Conservation (phyloP, 2,329 filamentous ascomycete genomes). For the Zymoseptoria passerinii region DNA sequence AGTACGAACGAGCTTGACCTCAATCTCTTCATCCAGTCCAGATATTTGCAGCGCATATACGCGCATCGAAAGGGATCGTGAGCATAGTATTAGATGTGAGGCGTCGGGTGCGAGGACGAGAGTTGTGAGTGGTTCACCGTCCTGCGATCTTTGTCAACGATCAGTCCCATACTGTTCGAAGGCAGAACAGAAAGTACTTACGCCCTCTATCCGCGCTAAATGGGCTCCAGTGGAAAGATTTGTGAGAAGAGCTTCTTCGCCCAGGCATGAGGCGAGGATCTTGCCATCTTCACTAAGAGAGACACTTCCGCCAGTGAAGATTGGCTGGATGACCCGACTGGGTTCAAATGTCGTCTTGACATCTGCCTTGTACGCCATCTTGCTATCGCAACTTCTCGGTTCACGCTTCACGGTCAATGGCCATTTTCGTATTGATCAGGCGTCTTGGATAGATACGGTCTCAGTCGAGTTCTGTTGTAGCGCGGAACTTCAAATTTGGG, state of each 20-base stretch:
- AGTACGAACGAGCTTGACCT: slow-evolving; percentile 63
- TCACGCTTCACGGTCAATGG: not conserved
- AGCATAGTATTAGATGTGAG: slow-evolving; percentile 83
- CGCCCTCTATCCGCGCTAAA: slow-evolving; percentile 78
- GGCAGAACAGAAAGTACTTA: slow-evolving; percentile 36
- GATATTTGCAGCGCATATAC: slow-evolving; percentile 67
- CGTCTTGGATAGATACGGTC: not conserved
- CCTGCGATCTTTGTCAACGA: slow-evolving; percentile 36
- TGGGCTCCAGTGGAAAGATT: slow-evolving; percentile 75
- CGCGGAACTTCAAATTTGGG: not conserved
- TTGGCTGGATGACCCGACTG: slow-evolving; percentile 74
- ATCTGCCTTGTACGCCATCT: slow-evolving; percentile 48
- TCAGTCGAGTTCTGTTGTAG: not conserved
- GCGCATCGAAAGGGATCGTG: slow-evolving; percentile 89
- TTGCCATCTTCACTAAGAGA: slow-evolving; percentile 72
- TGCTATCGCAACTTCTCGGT: not conserved
- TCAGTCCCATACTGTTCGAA: slow-evolving; percentile 23
- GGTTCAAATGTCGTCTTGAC: slow-evolving; percentile 85
- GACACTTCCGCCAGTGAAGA: slow-evolving; percentile 86
- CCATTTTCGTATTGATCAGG: not conserved
- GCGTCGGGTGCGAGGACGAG: slow-evolving; percentile 76
- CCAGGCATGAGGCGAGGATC: slow-evolving; percentile 80
- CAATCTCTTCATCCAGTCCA: slow-evolving; percentile 49
- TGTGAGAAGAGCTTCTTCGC: slow-evolving; percentile 83
- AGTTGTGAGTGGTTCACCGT: slow-evolving; percentile 65